Evolutionary conservation across 2,329 filamentous ascomycete species (phyloP), one percentile per base, ranked within the genome.

Genomic region (Arachnomyces sp.): DNA sequence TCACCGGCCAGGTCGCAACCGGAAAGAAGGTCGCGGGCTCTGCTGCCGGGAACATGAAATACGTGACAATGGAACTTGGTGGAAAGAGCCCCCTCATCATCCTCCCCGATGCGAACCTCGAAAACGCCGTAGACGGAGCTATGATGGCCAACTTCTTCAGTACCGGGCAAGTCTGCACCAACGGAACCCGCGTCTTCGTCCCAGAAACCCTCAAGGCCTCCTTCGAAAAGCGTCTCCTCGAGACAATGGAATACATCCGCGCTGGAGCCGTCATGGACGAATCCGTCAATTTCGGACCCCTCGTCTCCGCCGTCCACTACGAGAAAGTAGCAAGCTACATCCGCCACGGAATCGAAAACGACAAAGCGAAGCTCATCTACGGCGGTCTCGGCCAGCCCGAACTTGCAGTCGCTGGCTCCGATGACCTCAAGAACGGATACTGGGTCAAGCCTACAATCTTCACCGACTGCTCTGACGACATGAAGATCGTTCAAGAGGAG

Each of bases 61-160:
- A 88, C 57, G 81, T 92, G 36, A 94, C 88, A 14, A 89, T 93
- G 83, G 88, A 94, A 65, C 74, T 94, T 0, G 88, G 88, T 40
- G 88, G 88, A 36, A 94, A 94, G 67, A 87, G 81, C 44, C 84
- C 87, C 0, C 70, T 87, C 31, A 70, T 94, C 37, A 72, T 94
- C 34, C 76, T 94, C 1, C 84, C 84, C 1, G 87, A 93, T 54
- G 84, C 83, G 12, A 77, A 86, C 38, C 62, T 90, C 14, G 80
- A 85, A 34, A 77, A 78, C 53, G 88, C 88, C n/a, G 88, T 86
- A 28, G 82, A 94, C 54, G 83, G 85, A 20, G 87, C 86, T 47
- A 89, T 94, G 82, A 86, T 93, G 72, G 88, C 87, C 52, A 94
- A 94, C 63, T 94, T 94, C 67, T 94, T 84, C 71, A 88, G 82